Evolutionary conservation across 2,329 filamentous ascomycete genomes (phyloP), one percentile per base, ranked within the genome.

Genomic region (Orbilia quercus): DNA sequence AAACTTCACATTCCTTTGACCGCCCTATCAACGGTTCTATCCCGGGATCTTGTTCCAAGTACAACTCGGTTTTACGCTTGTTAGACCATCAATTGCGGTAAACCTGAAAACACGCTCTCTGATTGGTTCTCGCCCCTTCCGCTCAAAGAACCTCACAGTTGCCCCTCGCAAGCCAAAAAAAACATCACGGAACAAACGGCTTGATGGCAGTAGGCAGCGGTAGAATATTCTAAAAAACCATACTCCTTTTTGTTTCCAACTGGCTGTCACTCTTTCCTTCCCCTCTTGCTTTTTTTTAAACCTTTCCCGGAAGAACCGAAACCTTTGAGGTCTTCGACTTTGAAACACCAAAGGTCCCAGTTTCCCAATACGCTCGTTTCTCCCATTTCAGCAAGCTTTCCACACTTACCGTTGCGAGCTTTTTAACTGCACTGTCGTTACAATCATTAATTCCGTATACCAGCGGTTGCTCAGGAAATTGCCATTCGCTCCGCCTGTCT

Each of bases 361-460:
- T 62, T 66, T 64, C 69, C 69, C 60, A 45, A 73, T 59, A 66
- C 69, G 53, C 14, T 66, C 60, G 48, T 73, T 73, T 57, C 60
- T 73, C 48, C 60, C 47, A 34, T 51, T 59, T 16, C 45, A 72
- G 60, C 45, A 51, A 42, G 45, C 55, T 53, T 47, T 44, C 38
- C 51, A 65, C 60, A 53, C 62, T 65, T 54, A 42, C 40, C 18
- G 23, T 45, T 20, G 48, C 64, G 48, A 38, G 20, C 7, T 66
- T 48, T 60, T 55, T 48, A n/a, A 65, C 50, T 47, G n/a, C 31
- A 55, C 25, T 47, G 44, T 48, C 57, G 40, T n/a, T 65, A 58
- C 53, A 38, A 54, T 53, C 67, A 20, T 45, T 36, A 53, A 59
- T 60, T 45, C 55, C 28, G 25, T 12, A 36, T 44, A 53, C 50